phyloP scores from a whole-genome alignment of 352 stramenopile genomes.

The Halophytophthora batemanensis region DNA sequence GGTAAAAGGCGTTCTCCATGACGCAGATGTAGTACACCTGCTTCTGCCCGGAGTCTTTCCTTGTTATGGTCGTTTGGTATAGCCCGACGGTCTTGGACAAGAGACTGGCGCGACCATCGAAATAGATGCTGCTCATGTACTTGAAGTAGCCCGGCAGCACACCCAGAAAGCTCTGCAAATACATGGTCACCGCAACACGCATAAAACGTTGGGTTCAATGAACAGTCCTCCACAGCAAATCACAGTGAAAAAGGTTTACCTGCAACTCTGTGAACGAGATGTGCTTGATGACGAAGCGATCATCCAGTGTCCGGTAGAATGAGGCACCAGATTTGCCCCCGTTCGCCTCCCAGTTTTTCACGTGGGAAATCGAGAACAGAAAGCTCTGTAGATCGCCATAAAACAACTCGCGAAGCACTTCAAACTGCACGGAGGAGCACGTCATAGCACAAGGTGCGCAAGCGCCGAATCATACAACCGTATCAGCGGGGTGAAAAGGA shows the following conservation, averaged over 20 bases:
- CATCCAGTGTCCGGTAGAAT: constrained; percentile 95
- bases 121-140: constrained; percentile 96
- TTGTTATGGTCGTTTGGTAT: constrained; percentile 96
- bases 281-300: constrained; percentile 98
- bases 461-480: background rate
- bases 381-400: constrained; percentile 63
- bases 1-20: constrained; percentile 97
- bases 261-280: constrained; percentile 98
- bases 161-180: constrained; percentile 71
- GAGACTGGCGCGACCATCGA: constrained; percentile 92
- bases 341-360: constrained; percentile 89
- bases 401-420: constrained; percentile 91
- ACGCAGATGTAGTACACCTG: constrained; percentile 91
- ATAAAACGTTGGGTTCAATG: background rate
- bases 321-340: constrained; percentile 97
- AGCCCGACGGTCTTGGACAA: constrained; percentile 97
- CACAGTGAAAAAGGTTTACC: constrained; percentile 47
- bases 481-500: background rate
- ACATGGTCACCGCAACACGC: background rate
- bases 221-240: background rate
- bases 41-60: constrained; percentile 89
- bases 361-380: constrained; percentile 81
- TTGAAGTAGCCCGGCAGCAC: constrained; percentile 94
- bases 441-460: background rate
- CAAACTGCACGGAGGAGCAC: constrained; percentile 66